Conservation (phyloP, 225 moss, liverwort and hornwort genomes). For the Polytrichum commune region DNA sequence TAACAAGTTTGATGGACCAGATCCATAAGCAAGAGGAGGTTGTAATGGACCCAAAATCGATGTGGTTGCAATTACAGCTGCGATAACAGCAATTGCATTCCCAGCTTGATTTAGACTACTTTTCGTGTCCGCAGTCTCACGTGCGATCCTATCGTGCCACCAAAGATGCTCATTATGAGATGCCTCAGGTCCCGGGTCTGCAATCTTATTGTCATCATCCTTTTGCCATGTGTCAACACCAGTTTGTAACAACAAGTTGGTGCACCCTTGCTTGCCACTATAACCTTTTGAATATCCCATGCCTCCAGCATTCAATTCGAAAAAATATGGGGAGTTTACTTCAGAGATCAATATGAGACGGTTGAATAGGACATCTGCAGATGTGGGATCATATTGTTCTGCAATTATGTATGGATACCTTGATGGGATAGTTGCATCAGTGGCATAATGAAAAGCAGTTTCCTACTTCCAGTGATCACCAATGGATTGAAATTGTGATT, state of each 20-base stretch:
- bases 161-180: not conserved
- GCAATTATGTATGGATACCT: not conserved
- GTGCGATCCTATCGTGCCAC: not conserved
- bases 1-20: not conserved
- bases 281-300: not conserved
- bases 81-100: slow-evolving; percentile 5
- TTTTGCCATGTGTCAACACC: slow-evolving; percentile 1
- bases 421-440: not conserved
- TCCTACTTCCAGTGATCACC: not conserved
- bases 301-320: not conserved
- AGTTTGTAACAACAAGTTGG: not conserved
- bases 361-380: not conserved
- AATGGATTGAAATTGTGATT: not conserved
- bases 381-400: not conserved
- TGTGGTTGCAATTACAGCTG: not conserved
- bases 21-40: not conserved
- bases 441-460: slow-evolving; percentile 10
- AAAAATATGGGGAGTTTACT: not conserved
- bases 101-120: slow-evolving; percentile 5
- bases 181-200: not conserved
- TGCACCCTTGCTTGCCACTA: slow-evolving; percentile 3
- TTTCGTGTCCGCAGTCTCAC: not conserved
- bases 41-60: slow-evolving; percentile 12
- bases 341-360: not conserved
- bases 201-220: not conserved